Conservation (phyloP, 202 grass and related monocot species). For the Carex sylvatica region DNA sequence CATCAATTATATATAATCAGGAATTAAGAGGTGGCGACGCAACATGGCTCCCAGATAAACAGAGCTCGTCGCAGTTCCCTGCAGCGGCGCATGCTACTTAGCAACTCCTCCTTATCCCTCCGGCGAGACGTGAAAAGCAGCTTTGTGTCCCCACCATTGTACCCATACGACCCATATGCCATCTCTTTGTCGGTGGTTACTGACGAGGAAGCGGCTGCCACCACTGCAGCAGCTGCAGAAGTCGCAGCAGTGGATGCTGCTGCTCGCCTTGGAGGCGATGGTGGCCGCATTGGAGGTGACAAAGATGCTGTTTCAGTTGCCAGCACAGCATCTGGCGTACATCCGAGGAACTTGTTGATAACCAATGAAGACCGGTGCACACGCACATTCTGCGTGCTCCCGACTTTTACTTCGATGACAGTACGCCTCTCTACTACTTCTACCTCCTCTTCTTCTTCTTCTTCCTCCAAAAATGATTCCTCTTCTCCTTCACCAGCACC, state of each 20-base stretch:
- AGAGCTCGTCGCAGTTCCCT: conserved; percentile 54
- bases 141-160: conserved; percentile 11
- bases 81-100: conserved; percentile 68
- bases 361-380: conserved; percentile 67
- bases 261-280: conserved; percentile 44
- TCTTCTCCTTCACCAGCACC: conserved; percentile 28
- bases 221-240: conserved; percentile 30
- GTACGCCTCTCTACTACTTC: conserved; percentile 88
- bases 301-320: neutral
- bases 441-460: conserved; percentile 53
- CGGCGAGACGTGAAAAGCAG: conserved; percentile 57
- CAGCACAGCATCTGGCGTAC: conserved; percentile 41
- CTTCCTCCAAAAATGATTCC: conserved; percentile 14
- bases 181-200: neutral
- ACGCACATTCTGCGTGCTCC: conserved; percentile 58
- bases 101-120: conserved; percentile 54
- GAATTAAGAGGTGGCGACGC: conserved; percentile 63
- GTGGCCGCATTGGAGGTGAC: conserved; percentile 4
- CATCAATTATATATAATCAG: conserved; percentile 14
- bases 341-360: conserved; percentile 94
- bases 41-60: conserved; percentile 81
- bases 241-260: conserved; percentile 59
- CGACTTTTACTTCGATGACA: conserved; percentile 79
- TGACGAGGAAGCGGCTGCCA: neutral
- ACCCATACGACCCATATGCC: neutral